phyloP scores from a whole-genome alignment of 371 early-diverging fungal genomes.

The Apophysomyces variabilis region DNA sequence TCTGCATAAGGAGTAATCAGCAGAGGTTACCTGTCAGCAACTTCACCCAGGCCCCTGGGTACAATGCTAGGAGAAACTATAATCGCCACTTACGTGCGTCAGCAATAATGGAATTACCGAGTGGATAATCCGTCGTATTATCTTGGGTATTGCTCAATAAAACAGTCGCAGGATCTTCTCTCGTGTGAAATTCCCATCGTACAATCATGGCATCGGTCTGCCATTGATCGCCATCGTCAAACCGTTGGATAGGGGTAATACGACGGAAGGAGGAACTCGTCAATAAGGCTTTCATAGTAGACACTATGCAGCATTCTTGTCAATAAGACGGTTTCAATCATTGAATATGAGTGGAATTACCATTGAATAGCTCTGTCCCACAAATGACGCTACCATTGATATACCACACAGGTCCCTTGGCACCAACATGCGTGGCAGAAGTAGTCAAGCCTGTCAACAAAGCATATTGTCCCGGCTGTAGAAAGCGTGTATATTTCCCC shows the following conservation, averaged over 20 bases:
- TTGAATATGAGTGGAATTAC: constrained; percentile 22
- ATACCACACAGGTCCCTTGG: constrained; percentile 37
- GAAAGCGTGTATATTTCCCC: constrained; percentile 29
- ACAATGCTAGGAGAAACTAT: not conserved
- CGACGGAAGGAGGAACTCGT: constrained; percentile 31
- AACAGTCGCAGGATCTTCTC: not conserved
- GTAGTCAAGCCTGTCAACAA: constrained; percentile 39
- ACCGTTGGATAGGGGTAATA: constrained; percentile 22
- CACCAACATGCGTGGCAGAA: constrained; percentile 24
- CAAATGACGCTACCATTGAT: constrained; percentile 47
- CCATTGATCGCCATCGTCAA: constrained; percentile 30
- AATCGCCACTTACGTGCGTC: constrained; percentile 20
- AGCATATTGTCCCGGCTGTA: constrained; percentile 40
- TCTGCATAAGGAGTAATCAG: constrained; percentile 14
- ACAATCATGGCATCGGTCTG: constrained; percentile 34
- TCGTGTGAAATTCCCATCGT: constrained; percentile 33
- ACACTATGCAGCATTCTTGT: constrained; percentile 25
- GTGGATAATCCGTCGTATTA: not conserved
- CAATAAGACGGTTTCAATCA: not conserved
- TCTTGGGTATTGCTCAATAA: not conserved
- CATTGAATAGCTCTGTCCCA: constrained; percentile 41
- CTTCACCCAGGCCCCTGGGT: constrained; percentile 6
- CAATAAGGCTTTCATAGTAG: constrained; percentile 30
- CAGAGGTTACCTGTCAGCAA: too few species aligned
- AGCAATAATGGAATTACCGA: constrained; percentile 8